Conservation (phyloP, 2,329 filamentous ascomycete species). For the Aspergillus candidus region DNA sequence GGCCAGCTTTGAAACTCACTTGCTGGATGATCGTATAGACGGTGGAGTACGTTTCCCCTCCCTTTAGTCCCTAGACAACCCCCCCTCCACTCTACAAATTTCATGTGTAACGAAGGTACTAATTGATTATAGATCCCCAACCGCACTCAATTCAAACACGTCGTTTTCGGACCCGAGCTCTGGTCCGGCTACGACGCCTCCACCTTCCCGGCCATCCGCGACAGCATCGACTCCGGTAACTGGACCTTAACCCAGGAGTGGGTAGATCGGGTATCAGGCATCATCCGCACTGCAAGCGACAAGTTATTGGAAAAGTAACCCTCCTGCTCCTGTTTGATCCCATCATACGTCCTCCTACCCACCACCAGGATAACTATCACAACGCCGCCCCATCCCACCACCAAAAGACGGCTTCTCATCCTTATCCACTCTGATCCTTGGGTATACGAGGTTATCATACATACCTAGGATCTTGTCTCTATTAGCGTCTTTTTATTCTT, state of each 20-base stretch:
- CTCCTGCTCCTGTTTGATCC: constrained; percentile 6
- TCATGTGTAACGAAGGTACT: constrained; percentile 2
- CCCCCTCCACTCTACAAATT: not conserved
- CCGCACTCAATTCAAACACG: constrained; percentile 88
- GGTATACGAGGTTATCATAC: too few species aligned
- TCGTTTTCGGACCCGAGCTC: constrained; percentile 76
- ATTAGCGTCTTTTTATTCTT: too few species aligned
- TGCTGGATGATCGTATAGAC: constrained; percentile 67
- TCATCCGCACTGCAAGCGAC: constrained; percentile 57
- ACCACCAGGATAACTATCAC: too few species aligned
- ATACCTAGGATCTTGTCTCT: too few species aligned
- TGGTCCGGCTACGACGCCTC: constrained; percentile 65
- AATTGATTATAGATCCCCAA: constrained; percentile 60
- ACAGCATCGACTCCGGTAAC: constrained; percentile 66
- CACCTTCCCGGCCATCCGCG: constrained; percentile 77
- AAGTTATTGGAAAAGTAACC: constrained; percentile 36
- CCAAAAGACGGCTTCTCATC: too few species aligned
- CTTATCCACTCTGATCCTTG: too few species aligned
- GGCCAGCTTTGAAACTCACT: constrained; percentile 71
- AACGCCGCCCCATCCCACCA: too few species aligned
- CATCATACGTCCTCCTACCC: not conserved
- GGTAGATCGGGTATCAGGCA: constrained; percentile 64
- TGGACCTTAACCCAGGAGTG: constrained; percentile 63
- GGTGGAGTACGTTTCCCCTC: constrained; percentile 65
- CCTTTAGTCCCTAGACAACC: not conserved